Base-by-base conservation (phyloP, 257 asterid species). In the Penstemon newberryi region DNA sequence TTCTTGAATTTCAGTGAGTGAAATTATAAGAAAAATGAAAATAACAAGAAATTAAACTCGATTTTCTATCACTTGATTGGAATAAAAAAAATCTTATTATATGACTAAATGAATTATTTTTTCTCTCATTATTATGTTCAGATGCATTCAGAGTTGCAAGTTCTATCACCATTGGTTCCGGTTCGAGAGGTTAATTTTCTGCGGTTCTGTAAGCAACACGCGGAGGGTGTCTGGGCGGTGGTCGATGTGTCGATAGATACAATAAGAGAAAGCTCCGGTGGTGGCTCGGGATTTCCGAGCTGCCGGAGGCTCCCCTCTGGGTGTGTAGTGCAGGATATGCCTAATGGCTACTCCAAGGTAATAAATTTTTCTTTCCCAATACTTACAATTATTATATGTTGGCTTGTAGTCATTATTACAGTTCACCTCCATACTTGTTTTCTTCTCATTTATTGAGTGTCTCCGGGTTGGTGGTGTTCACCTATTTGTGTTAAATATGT, bases 121-220 rank as follows among this genome's bases (percentile, higher is more conserved):
- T 40, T 10, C 3, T 25, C 6, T 33, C 13, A 3, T 44, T 55
- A 3, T 41, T n/a, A 37, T 49, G 8, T 3, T 4, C 68, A 94
- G 99, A 94, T 94, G 96, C 88, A 91, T 11, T 97, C 95, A 0
- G 99, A 85, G 68, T 81, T 94, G 3, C 99, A 94, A 91, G 96
- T 89, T 7, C 81, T 94, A 47, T 87, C 99, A 0, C 99, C 99
- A 4, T 51, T 94, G 60, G 98, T 94, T 0, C 99, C 98, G 15
- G 91, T 87, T 6, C 78, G 99, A 4, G 95, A 86, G 77, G 91
- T 94, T n/a, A 84, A 71, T 54, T 91, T 94, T 72, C 95, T 94
- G 73, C 92, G 99, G 45, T 91, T 86, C 81, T 91, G 97, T 86
- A 94, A 94, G 87, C 96, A 91, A 69, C 97, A 89, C 44, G 95